Conservation (phyloP, 2,329 filamentous ascomycete genomes). For the Trichophyton verrucosum region DNA sequence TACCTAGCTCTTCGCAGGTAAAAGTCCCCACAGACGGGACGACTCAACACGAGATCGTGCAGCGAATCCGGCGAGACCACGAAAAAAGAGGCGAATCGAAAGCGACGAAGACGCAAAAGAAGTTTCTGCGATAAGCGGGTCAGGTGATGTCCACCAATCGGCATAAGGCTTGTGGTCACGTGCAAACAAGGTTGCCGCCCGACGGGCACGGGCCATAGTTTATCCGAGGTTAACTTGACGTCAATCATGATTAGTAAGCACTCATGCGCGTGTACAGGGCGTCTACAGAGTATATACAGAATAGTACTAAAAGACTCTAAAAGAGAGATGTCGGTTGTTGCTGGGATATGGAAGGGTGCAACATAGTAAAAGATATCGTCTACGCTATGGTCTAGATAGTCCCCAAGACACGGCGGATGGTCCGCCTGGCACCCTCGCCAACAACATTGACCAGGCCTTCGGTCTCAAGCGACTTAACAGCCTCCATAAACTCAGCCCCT, state of each 20-base stretch:
- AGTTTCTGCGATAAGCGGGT: background rate
- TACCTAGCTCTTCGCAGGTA: background rate
- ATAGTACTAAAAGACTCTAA: too few relatives aligned
- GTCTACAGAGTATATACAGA: too few relatives aligned
- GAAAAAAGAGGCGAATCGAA: too few relatives aligned
- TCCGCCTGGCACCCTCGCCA: conserved; percentile 75
- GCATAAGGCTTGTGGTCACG: background rate
- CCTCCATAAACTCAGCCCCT: conserved; percentile 67
- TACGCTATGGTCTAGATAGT: background rate
- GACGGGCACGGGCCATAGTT: background rate
- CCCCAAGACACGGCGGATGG: conserved; percentile 61
- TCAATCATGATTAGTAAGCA: background rate
- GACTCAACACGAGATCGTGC: too few relatives aligned
- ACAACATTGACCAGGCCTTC: conserved; percentile 70
- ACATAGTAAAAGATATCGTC: background rate
- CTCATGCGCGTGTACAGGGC: too few relatives aligned
- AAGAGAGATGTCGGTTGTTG: too few relatives aligned
- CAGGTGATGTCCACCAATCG: background rate
- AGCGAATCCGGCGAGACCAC: background rate
- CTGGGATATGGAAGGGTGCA: too few relatives aligned
- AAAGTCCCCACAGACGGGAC: background rate
- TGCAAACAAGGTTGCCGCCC: background rate
- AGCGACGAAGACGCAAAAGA: background rate
- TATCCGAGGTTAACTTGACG: background rate
- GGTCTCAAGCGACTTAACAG: conserved; percentile 64